Evolutionary conservation across 1,139 yeast genomes (phyloP), one percentile per base, ranked within the genome.

Genomic region (Pichia sp.): DNA sequence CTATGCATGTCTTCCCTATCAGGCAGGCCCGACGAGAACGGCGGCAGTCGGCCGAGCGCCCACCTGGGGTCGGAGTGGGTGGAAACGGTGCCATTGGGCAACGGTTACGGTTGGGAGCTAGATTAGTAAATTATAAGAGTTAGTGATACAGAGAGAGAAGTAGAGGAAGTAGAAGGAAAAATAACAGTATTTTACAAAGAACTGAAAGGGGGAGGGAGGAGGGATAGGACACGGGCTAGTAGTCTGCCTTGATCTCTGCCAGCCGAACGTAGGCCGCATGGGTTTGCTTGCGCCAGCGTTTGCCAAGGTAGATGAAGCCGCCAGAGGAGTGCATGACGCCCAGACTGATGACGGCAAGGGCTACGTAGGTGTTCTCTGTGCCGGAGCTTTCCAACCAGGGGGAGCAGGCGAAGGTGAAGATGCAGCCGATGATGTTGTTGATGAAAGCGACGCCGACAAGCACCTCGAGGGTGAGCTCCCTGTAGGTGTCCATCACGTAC

Each of bases 331-430:
- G 68, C 71, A 69, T 68, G 17, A 72, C 55, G 24, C 64, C 61
- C 17, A 71, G 63, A 34, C 72, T 71, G 24, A 74, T 58, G 12
- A 69, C 73, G 7, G 75, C 76, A 61, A 74, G 67, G 2, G 71
- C 70, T 36, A 72, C 71, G 53, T 73, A 72, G 1, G 75, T 71
- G 55, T 71, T 65, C 50, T 73, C 68, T 52, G 67, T 68, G 7
- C 76, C 74, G 59, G 73, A 66, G 7, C 61, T 57, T 9, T 61
- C 67, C 16, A 74, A 61, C 77, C 76, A 73, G 6, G 73, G 73
- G 3, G 76, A 72, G 57, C 77, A 74, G 2, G 73, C 71, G 64
- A 74, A 74, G 0, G 77, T 73, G 58, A 74, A 74, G 7, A 73
- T 63, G 54, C 76, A 73, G 2, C 76, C 76, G 49, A 73, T 64